These are phyloP conservation scores for Lasiodiplodia sp. DNA, from an alignment of 2,329 filamentous ascomycete species.

Conservation along the genomic window DNA sequence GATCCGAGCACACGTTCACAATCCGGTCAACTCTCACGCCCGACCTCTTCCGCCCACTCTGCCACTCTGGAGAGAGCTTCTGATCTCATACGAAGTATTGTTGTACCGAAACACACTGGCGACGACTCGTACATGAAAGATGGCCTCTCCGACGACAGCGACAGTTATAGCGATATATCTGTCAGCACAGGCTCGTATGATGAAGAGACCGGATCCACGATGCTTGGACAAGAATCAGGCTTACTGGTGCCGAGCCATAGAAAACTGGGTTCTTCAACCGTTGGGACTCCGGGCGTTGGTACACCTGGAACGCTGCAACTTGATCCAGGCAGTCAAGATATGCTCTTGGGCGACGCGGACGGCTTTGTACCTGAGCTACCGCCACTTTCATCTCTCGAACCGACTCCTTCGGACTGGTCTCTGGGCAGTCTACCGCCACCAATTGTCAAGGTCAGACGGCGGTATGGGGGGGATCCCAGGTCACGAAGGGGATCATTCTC, in stretches of 20 bases:
- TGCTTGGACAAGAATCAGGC: not conserved
- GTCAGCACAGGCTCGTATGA: constrained; percentile 15
- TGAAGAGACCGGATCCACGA: not conserved
- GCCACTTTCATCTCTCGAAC: constrained; percentile 39
- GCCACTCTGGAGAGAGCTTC: not conserved
- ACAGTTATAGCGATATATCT: constrained; percentile 16
- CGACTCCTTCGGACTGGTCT: constrained; percentile 47
- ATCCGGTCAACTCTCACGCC: constrained; percentile 1
- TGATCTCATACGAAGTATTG: constrained; percentile 16
- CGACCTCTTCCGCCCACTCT: constrained; percentile 12
- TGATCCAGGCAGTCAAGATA: constrained; percentile 7
- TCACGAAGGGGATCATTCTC: constrained; percentile 24
- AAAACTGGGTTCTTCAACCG: constrained; percentile 12
- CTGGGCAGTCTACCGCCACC: constrained; percentile 42
- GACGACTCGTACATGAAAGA: constrained; percentile 11
- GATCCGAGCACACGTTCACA: not conserved
- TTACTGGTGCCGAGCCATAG: not conserved
- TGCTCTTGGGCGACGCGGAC: constrained; percentile 8
- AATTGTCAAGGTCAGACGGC: constrained; percentile 7
- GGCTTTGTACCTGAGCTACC: constrained; percentile 6
- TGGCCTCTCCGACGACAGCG: constrained; percentile 10
- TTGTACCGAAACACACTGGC: not conserved
- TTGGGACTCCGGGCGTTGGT: constrained; percentile 13
- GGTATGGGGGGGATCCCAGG: not conserved
- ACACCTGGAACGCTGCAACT: constrained; percentile 18